Percentiles rank a stretch among this genome's conserved stretches.
phyloP scores from a whole-genome alignment of 495 filamentous ascomycete species.

The Rhypophila decipiens region DNA sequence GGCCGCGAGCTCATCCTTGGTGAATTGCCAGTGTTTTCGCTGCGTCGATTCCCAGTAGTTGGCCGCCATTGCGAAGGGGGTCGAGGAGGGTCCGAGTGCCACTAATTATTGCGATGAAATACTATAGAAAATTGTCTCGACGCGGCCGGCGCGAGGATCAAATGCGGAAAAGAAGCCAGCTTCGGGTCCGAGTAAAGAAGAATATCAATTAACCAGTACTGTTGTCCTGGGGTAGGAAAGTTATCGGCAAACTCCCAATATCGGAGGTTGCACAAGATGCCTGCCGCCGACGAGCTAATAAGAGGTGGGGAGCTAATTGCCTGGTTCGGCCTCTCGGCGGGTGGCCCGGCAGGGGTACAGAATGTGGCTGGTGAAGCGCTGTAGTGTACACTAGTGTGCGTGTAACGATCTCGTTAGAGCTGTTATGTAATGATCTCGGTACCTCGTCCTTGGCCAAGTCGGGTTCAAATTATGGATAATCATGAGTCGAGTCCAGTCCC shows the following conservation, averaged over 20 bases:
- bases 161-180: neutral
- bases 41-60: slow-evolving; percentile 97
- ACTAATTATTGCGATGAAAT: neutral
- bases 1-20: slow-evolving; percentile 66
- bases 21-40: slow-evolving; percentile 82
- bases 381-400: no score
- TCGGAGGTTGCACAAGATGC: no score
- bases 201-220: no score
- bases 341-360: no score
- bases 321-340: neutral
- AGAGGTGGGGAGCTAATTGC: neutral
- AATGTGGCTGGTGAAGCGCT: neutral
- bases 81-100: no score
- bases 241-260: no score
- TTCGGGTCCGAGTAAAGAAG: neutral
- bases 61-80: slow-evolving; percentile 62
- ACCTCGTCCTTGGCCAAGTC: no score
- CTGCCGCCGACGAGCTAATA: no score
- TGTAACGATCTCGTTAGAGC: neutral
- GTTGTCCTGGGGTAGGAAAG: no score
- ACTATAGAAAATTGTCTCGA: neutral
- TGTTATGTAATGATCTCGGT: neutral
- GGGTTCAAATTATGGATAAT: no score
- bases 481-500: no score
- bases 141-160: neutral